Conservation (phyloP, 805 yeast genomes). For the Ogataea glucozyma region DNA sequence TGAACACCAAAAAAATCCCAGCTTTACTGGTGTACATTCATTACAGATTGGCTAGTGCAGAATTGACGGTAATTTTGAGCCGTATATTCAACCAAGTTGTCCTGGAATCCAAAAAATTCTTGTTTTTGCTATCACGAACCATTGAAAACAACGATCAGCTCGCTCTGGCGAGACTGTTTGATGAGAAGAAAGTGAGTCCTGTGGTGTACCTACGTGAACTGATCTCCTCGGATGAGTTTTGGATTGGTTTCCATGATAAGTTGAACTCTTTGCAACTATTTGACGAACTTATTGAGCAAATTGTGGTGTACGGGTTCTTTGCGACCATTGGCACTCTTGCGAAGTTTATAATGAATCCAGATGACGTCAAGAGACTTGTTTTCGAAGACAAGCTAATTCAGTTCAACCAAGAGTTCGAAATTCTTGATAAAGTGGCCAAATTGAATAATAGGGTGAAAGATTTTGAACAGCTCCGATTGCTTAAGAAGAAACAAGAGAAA, state of each 20-base stretch:
- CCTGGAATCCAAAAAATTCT: conserved; percentile 16
- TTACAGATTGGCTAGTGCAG: conserved; percentile 13
- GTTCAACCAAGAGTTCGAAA: conserved; percentile 17
- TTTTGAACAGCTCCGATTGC: conserved; percentile 9
- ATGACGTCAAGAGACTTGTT: background rate
- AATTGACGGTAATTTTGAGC: conserved; percentile 19
- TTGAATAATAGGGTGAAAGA: conserved; percentile 5
- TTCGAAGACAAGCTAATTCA: conserved; percentile 8
- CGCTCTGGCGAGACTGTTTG: conserved; percentile 16
- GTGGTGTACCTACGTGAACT: conserved; percentile 14
- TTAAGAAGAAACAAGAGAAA: conserved; percentile 14
- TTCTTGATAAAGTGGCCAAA: conserved; percentile 5
- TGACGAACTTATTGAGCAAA: conserved; percentile 18
- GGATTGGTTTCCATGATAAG: conserved; percentile 22
- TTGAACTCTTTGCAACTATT: conserved; percentile 13
- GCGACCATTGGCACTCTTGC: conserved; percentile 26
- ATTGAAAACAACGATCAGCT: conserved; percentile 23
- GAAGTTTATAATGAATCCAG: conserved; percentile 8
- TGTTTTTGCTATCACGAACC: conserved; percentile 27
- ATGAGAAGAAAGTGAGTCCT: conserved; percentile 15
- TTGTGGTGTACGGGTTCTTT: conserved; percentile 29
- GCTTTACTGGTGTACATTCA: conserved; percentile 16
- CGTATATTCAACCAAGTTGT: conserved; percentile 20
- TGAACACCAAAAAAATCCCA: background rate
- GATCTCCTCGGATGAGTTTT: conserved; percentile 19